These are phyloP conservation scores for Mycena kentingensis DNA, from an alignment of 768 basidiomycete genomes.

Conservation along the genomic window DNA sequence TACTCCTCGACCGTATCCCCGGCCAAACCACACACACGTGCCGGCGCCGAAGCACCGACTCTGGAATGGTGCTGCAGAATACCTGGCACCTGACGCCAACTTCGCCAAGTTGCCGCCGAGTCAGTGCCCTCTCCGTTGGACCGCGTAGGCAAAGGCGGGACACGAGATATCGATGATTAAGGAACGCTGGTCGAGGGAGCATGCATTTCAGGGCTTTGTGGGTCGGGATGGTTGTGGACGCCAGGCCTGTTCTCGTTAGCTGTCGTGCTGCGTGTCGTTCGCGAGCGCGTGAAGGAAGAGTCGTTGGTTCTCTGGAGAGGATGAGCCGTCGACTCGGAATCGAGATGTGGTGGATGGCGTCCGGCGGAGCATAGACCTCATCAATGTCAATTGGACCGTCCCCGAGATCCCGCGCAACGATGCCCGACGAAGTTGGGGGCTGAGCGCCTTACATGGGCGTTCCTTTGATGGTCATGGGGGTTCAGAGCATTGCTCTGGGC, in stretches of 20 bases:
- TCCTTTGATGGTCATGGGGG: conserved; percentile 73
- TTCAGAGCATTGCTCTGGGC: too few relatives aligned
- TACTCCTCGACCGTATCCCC: conserved; percentile 79
- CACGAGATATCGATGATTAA: conserved; percentile 74
- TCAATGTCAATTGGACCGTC: conserved; percentile 49
- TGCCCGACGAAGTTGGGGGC: too few relatives aligned
- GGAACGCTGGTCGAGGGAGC: conserved; percentile 60
- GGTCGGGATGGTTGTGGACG: conserved; percentile 66
- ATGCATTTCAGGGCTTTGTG: conserved; percentile 58
- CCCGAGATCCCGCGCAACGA: conserved; percentile 54
- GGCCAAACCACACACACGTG: conserved; percentile 67
- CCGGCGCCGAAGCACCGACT: conserved; percentile 86
- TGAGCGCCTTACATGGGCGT: conserved; percentile 49
- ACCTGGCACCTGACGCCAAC: conserved; percentile 77
- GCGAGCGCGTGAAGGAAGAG: conserved; percentile 61
- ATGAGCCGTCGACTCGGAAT: conserved; percentile 4
- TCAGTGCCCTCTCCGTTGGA: conserved; percentile 76
- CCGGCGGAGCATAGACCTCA: conserved; percentile 61
- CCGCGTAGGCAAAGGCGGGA: conserved; percentile 68
- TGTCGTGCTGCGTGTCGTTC: conserved; percentile 68
- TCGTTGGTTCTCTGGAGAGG: conserved; percentile 45
- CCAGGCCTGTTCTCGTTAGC: conserved; percentile 66
- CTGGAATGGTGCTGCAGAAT: conserved; percentile 84
- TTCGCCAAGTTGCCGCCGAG: conserved; percentile 77
- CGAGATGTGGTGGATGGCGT: conserved; percentile 65